These are phyloP conservation scores for Claviceps maximensis DNA, from an alignment of 2,329 filamentous ascomycete genomes.

Conservation along the genomic window DNA sequence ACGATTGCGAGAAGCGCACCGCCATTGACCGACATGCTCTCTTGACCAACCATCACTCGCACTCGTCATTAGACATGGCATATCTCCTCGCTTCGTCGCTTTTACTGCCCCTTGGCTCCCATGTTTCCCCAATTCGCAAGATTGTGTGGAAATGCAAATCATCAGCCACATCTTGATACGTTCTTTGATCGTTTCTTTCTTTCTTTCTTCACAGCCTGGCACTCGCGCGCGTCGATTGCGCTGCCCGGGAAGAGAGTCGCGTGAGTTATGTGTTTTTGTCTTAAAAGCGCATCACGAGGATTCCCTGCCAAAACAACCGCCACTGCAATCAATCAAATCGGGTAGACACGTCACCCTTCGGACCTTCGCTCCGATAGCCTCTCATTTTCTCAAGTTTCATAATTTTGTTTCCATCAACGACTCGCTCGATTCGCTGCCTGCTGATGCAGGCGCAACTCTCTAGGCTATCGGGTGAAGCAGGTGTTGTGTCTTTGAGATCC, in stretches of 20 bases:
- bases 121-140: neutral
- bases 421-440: neutral
- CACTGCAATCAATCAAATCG: conserved; percentile 6
- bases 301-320: neutral
- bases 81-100: neutral
- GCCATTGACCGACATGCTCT: neutral
- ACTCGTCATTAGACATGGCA: neutral
- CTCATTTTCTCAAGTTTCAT: neutral
- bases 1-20: conserved; percentile 1
- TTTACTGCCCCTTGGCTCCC: neutral
- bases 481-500: conserved; percentile 12
- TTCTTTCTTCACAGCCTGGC: conserved; percentile 11
- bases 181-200: conserved; percentile 13
- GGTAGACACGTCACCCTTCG: conserved; percentile 8
- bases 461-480: conserved; percentile 3
- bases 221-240: conserved; percentile 18
- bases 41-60: neutral
- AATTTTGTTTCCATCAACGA: neutral
- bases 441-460: neutral
- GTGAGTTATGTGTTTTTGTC: conserved; percentile 3
- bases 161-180: conserved; percentile 7
- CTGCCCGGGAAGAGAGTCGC: conserved; percentile 8
- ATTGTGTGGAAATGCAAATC: conserved; percentile 4
- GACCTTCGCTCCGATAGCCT: neutral
- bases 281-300: conserved; percentile 3